phyloP scores from a whole-genome alignment of 2,329 filamentous ascomycete species.

The Pseudocercospora macadamiae region DNA sequence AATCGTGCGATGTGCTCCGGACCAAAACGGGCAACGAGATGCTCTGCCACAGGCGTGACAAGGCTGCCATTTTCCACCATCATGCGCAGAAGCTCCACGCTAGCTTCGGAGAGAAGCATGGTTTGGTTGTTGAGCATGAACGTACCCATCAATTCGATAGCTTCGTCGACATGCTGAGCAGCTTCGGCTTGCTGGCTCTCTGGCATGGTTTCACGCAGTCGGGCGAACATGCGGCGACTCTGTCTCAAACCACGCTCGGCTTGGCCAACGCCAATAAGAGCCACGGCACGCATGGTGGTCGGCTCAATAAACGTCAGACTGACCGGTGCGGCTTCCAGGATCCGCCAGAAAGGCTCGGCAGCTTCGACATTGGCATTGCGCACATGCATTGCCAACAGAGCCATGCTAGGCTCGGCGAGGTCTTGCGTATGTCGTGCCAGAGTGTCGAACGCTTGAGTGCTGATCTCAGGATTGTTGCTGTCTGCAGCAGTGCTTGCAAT shows the following conservation, averaged over 20 bases:
- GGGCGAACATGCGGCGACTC: constrained; percentile 82
- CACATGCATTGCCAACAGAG: constrained; percentile 83
- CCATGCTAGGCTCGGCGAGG: constrained; percentile 65
- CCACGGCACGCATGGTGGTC: constrained; percentile 86
- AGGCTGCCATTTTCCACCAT: constrained; percentile 69
- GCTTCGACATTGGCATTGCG: constrained; percentile 77
- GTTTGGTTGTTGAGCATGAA: constrained; percentile 58
- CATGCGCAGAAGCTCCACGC: constrained; percentile 63
- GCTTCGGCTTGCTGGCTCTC: constrained; percentile 58
- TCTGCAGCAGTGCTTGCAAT: constrained; percentile 82
- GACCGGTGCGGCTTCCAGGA: constrained; percentile 65
- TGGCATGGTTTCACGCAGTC: constrained; percentile 67
- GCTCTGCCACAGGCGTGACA: constrained; percentile 61
- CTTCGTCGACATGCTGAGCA: constrained; percentile 83
- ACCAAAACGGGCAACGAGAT: constrained; percentile 63
- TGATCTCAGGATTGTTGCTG: constrained; percentile 69
- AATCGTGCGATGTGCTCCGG: constrained; percentile 63
- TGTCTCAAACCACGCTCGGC: constrained; percentile 79
- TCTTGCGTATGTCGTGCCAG: constrained; percentile 54
- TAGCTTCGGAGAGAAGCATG: constrained; percentile 57
- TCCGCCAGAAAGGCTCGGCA: constrained; percentile 79
- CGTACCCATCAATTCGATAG: constrained; percentile 68
- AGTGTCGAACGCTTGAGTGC: constrained; percentile 59
- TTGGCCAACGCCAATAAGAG: constrained; percentile 82
- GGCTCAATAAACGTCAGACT: constrained; percentile 77